Evolutionary conservation across 345 rosid genomes (phyloP), one percentile per base, ranked within the genome.

Genomic region (Ceriops tagal): DNA sequence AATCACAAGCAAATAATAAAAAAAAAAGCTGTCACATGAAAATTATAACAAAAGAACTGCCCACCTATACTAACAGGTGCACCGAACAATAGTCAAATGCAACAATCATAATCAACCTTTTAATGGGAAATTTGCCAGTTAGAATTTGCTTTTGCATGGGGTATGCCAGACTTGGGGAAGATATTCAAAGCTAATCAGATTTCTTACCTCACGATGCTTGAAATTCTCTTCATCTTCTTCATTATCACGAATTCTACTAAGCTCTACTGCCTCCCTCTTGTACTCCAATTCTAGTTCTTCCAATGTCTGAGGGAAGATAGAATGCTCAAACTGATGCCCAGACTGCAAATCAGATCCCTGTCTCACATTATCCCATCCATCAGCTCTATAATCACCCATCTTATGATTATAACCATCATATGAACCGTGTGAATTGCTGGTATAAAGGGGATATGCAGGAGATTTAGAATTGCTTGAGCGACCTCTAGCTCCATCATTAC

Each of bases 191-290:
- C 51, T 26, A 67, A 67, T 82, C 51, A 68, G 60, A 68, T 46
- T 68, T 76, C 82, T 77, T 92, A 95, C 99, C 96, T 92, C 98
- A 15, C 96, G 89, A 71, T 95, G 98, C 79, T 89, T 95, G 83
- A 63, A 84, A 83, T 90, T 95, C 81, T 95, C 98, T 75, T 89
- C 98, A 55, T 90, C 97, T 83, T 89, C 98, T 83, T 95, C 97
- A 78, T 90, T 92, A 62, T 87, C 89, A 24, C 85, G 89, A 76
- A 88, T 84, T 81, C 82, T 86, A 74, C 73, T 85, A 62, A 95
- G 93, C 71, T 90, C 93, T 80, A 75, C 77, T 57, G 86, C 89
- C 74, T 86, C 99, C 73, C 86, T 85, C 63, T 84, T 89, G 80
- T 81, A 86, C 71, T 92, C 92, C 86, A 84, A 56, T 78, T 92